A percentile compares a stretch with the other conserved stretches of the same genome.
phyloP scores from a whole-genome alignment of 306 rosid genomes.

The Ammopiptanthus mongolicus region DNA sequence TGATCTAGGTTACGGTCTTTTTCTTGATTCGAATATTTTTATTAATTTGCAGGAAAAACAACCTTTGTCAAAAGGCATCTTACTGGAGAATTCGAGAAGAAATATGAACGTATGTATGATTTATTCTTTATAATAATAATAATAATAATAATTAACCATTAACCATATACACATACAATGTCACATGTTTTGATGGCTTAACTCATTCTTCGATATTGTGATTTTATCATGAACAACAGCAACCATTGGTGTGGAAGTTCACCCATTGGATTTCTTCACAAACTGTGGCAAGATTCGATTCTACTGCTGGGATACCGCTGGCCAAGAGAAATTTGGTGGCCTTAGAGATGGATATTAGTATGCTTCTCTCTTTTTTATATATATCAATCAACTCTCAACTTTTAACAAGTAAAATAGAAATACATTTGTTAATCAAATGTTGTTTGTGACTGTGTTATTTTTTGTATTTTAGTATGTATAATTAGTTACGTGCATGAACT shows the following conservation, averaged over 20 bases:
- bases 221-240: conserved; percentile 40
- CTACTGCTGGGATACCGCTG: conserved; percentile 85
- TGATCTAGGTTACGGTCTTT: too few relatives aligned
- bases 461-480: too few relatives aligned
- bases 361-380: not conserved
- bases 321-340: conserved; percentile 78
- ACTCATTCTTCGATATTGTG: not conserved
- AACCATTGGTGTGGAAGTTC: conserved; percentile 81
- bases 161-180: too few relatives aligned
- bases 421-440: too few relatives aligned
- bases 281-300: conserved; percentile 75
- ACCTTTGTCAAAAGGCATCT: conserved; percentile 78
- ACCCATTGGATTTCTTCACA: conserved; percentile 70
- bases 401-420: too few relatives aligned
- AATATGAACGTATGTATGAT: conserved; percentile 56
- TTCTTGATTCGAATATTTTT: not conserved
- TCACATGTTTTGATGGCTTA: too few relatives aligned
- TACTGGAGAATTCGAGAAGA: conserved; percentile 77
- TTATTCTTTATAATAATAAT: too few relatives aligned
- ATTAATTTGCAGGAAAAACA: conserved; percentile 58
- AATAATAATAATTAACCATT: too few relatives aligned
- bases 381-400: too few relatives aligned
- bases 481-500: too few relatives aligned
- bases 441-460: too few relatives aligned
- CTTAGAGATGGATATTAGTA: conserved; percentile 76